These are phyloP conservation scores for Microsporum ferrugineum DNA, from an alignment of 2,329 filamentous ascomycete species.

Conservation along the genomic window DNA sequence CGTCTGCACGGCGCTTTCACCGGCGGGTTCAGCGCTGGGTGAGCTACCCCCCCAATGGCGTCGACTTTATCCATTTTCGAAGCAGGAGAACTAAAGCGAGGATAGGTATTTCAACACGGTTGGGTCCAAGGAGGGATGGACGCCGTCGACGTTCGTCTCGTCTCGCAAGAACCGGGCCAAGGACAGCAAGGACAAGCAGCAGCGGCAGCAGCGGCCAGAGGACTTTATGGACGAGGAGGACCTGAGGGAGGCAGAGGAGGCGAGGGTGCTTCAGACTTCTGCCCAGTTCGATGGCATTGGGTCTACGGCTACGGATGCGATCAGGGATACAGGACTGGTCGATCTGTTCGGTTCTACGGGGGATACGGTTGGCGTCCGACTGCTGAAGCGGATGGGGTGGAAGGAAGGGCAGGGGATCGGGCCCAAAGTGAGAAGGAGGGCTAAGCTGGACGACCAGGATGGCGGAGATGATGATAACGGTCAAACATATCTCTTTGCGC, in stretches of 20 bases:
- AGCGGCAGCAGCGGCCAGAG: constrained; percentile 56
- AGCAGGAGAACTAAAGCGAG: constrained; percentile 12
- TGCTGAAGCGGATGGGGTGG: constrained; percentile 92
- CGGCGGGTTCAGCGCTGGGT: constrained; percentile 93
- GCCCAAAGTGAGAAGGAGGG: constrained; percentile 65
- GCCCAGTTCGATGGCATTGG: constrained; percentile 67
- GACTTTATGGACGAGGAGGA: constrained; percentile 99
- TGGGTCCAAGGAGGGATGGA: constrained; percentile 96
- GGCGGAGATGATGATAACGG: constrained; percentile 29
- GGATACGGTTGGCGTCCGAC: constrained; percentile 75
- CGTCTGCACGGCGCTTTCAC: constrained; percentile 93
- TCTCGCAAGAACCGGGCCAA: constrained; percentile 70
- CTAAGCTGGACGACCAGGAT: constrained; percentile 51
- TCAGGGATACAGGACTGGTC: constrained; percentile 47
- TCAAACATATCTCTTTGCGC: constrained; percentile 66
- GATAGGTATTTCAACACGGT: constrained; percentile 92
- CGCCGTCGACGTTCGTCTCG: constrained; percentile 81
- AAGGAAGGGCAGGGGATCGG: constrained; percentile 86
- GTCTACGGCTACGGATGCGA: constrained; percentile 46
- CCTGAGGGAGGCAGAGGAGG: constrained; percentile 71
- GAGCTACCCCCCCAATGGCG: constrained; percentile 29
- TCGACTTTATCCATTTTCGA: too few species aligned
- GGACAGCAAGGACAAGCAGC: constrained; percentile 45
- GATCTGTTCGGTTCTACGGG: constrained; percentile 61
- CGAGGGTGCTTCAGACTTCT: constrained; percentile 60